Evolutionary conservation across 306 rosid species (phyloP).

Genomic region (Rubus parviflorus): DNA sequence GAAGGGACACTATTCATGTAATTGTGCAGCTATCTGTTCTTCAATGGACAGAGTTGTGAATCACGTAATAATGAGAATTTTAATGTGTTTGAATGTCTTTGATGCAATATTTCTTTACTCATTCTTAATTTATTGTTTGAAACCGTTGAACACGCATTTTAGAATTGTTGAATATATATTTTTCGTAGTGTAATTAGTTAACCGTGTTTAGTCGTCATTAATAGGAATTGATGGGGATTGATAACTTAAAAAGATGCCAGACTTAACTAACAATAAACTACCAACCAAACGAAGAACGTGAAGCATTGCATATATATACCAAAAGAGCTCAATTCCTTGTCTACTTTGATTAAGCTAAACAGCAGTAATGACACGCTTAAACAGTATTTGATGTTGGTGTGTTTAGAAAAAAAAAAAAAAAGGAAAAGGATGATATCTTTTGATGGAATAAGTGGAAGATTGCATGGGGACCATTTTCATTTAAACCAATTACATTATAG

Average conservation of each 20-base stretch:
- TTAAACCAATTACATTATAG: background rate
- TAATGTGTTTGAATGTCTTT: background rate
- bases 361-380: background rate
- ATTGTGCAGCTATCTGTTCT: background rate
- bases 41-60: background rate
- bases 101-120: background rate
- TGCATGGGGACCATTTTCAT: slow-evolving; percentile 52
- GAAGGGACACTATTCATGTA: background rate
- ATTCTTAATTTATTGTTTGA: too few species aligned
- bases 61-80: background rate
- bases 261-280: background rate
- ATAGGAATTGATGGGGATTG: background rate
- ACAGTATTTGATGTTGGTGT: slow-evolving; percentile 27
- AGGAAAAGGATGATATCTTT: slow-evolving; percentile 31
- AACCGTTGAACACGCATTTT: too few species aligned
- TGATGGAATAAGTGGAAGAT: slow-evolving; percentile 44
- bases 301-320: background rate
- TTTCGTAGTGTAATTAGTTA: background rate
- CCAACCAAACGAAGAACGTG: background rate
- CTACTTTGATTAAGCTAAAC: background rate
- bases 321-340: background rate
- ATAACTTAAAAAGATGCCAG: background rate
- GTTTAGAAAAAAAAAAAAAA: slow-evolving; percentile 16
- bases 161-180: background rate
- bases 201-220: background rate